These are phyloP conservation scores for Pseudocercospora crystallina DNA, from an alignment of 2,329 filamentous ascomycete genomes.

Conservation along the genomic window DNA sequence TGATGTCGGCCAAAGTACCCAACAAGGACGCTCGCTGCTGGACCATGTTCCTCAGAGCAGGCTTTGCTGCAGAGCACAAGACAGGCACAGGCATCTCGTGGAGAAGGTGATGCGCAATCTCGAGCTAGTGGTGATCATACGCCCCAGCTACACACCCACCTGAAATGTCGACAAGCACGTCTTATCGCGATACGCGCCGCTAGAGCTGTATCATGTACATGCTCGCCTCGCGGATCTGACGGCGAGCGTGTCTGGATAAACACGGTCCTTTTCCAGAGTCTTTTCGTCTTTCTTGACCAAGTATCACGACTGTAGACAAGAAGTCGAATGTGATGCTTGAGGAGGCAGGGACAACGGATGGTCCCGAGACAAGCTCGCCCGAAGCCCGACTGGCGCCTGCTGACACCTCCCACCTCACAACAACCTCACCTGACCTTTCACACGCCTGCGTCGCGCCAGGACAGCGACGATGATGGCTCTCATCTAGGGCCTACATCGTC, in stretches of 20 bases:
- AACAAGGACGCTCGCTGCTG: no score
- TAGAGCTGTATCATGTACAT: no score
- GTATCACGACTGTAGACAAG: neutral
- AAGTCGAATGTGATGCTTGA: neutral
- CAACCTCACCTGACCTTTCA: neutral
- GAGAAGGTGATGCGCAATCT: conserved; percentile 6
- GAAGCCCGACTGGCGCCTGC: neutral
- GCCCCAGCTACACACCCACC: conserved; percentile 1
- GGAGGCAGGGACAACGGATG: conserved; percentile 5
- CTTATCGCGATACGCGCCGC: conserved; percentile 15
- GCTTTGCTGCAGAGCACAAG: no score
- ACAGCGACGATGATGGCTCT: conserved; percentile 4
- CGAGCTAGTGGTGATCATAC: conserved; percentile 11
- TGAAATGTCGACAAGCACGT: neutral
- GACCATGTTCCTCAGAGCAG: no score
- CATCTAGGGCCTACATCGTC: conserved; percentile 2
- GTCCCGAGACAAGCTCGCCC: conserved; percentile 3
- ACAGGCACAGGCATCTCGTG: conserved; percentile 7
- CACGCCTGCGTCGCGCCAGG: neutral
- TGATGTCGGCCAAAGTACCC: no score
- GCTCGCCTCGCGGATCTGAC: neutral
- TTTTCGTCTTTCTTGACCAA: neutral
- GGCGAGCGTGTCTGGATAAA: neutral
- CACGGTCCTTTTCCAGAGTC: no score
- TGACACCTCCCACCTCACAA: neutral